Base-by-base conservation (phyloP, 2,329 filamentous ascomycete species). In the Boeremia exigua region DNA sequence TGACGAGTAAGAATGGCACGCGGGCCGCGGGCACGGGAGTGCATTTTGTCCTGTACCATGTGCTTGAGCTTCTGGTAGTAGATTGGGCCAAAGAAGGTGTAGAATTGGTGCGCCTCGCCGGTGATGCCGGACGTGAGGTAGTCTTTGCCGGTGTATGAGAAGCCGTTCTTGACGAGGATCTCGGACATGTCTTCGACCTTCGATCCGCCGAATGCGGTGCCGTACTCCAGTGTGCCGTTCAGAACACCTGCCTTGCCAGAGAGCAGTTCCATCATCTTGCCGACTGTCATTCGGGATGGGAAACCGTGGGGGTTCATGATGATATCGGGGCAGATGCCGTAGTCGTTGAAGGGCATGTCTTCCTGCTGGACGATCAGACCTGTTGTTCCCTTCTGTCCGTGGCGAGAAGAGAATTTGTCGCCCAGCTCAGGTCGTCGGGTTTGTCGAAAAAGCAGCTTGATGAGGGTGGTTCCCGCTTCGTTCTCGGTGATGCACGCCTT, bases 251-350 rank as follows among this genome's bases (percentile, higher is more conserved):
- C 95, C 77, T 99, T 99, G 62, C 95, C 95, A 0, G 93, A 92
- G 14, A 99, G 83, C 39, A 96, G 90, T 74, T 99, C 95, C 46
- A 99, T 86, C 82, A 99, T 90, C 78, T 99, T 99, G 29, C 95
- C 95, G 60, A 99, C 95, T 49, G 95, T 99, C 95, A 99, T 99
- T 76, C 95, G 95, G 29, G 94, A 98, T 1, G 95, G 95, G 83
- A 99, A 99, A 87, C 95, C 95, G 79, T 99, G 95, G 0, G 96
- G 95, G 81, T 99, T 99, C 95, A 99, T 99, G 85, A 99, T 99
- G 65, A 99, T 97, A 77, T 99, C 95, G 0, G 95, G 95, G n/a
- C 88, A 89, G 63, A 99, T 86, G 2, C 95, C 96, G 48, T 84
- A 81, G 77, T 99, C 95, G 32, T 90, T 90, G 79, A 99, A 99